Evolutionary conservation across 352 stramenopile species (phyloP).

Genomic region (Globisporangium recalcitrans): DNA sequence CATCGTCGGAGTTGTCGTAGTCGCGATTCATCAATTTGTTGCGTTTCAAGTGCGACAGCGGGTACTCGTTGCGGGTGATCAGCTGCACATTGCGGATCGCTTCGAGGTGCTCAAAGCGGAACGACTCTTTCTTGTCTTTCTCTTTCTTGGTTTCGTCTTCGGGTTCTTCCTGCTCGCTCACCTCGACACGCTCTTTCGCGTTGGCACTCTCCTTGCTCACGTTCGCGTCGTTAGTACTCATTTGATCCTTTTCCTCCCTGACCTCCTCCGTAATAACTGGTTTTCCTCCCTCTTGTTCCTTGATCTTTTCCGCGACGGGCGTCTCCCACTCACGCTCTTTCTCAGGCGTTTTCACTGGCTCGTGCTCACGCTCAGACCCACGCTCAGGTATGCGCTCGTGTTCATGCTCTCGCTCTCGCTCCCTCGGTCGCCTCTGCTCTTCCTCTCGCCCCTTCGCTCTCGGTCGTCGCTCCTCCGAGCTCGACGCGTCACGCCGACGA

Average conservation of each 20-base stretch:
- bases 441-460: background rate
- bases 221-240: background rate
- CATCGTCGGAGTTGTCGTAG: constrained; percentile 33
- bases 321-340: background rate
- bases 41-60: constrained; percentile 43
- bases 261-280: background rate
- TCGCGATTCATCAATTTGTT: constrained; percentile 23
- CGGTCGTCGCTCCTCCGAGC: constrained; percentile 1
- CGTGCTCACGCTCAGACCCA: background rate
- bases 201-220: background rate
- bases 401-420: background rate
- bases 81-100: constrained; percentile 58
- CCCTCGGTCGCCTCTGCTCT: background rate
- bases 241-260: background rate
- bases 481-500: background rate
- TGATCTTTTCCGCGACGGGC: background rate
- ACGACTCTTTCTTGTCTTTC: background rate
- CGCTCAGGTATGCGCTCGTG: background rate
- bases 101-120: constrained; percentile 55
- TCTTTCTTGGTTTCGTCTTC: constrained; percentile 4
- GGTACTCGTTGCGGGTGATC: constrained; percentile 69
- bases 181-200: background rate
- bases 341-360: background rate
- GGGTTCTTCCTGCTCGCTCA: constrained; percentile 2
- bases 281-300: background rate